Evolutionary conservation across 345 rosid genomes (phyloP), one percentile per base, ranked within the genome.

Genomic region (Moricandia arvensis): DNA sequence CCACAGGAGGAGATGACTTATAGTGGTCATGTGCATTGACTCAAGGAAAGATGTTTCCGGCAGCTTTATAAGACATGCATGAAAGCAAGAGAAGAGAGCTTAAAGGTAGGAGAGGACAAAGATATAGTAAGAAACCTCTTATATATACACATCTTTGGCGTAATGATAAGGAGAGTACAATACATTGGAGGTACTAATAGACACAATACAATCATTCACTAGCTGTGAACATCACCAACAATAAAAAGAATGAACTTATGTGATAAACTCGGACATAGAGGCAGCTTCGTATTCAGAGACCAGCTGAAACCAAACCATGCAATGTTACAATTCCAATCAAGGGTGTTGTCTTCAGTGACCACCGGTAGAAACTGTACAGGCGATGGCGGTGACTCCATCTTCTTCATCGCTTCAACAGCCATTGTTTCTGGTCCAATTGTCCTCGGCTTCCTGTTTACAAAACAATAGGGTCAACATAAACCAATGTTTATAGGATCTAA

Each of bases 361-460:
- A 93, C 98, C 0, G 99, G 98, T 72, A 96, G 82, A 80, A 96
- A 96, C 63, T 96, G 99, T 6, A 93, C 98, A 6, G 99, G 96
- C 8, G 97, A 93, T 8, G 99, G 99, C 8, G 98, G 98, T 0
- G 98, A 88, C 70, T 96, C 99, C 99, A 95, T 95, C 79, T 87
- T 90, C 85, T 85, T 83, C 99, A 95, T 93, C 16, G 97, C 99
- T 78, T 90, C 99, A 82, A 89, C 97, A 3, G 98, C 99, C 99
- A 90, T 95, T 18, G 97, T 87, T 37, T 95, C 96, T n/a, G 94
- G 87, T 69, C 82, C 81, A 4, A 91, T 89, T 15, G 90, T 87
- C 79, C 99, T 92, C n/a, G 99, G 96, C 62, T 84, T 85, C 89
- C 99, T 96, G 89, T 68, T 66, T 67, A 3, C 3, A 71, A 43